phyloP scores from a whole-genome alignment of 305 asterid species.

The Solanum hybrid region DNA sequence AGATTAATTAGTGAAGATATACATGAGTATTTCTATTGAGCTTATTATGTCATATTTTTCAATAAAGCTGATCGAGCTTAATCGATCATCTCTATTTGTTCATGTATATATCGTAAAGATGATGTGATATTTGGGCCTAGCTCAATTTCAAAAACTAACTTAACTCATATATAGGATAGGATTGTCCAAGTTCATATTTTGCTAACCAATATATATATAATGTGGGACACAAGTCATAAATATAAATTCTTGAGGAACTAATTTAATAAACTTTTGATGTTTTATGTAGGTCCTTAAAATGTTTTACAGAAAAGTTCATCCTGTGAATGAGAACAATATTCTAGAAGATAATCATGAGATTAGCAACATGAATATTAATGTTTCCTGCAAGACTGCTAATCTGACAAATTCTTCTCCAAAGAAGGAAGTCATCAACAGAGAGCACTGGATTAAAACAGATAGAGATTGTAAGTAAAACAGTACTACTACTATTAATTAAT shows the following conservation, averaged over 20 bases:
- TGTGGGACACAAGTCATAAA: neutral
- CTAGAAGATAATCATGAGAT: neutral
- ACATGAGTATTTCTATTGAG: too few species aligned
- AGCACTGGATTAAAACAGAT: conserved; percentile 37
- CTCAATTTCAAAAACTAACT: too few species aligned
- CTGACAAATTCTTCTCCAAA: neutral
- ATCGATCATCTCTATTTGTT: too few species aligned
- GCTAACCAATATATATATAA: neutral
- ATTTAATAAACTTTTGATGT: neutral
- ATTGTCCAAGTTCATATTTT: too few species aligned
- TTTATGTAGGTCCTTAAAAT: conserved; percentile 10
- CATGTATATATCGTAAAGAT: too few species aligned
- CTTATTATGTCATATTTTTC: too few species aligned
- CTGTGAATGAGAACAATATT: conserved; percentile 10
- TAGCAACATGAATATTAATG: neutral
- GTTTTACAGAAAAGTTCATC: conserved; percentile 21
- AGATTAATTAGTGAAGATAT: too few species aligned
- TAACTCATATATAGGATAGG: too few species aligned
- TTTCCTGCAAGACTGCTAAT: neutral
- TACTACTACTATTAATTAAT: neutral
- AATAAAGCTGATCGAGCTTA: too few species aligned
- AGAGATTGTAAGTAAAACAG: conserved; percentile 27
- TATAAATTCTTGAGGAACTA: neutral
- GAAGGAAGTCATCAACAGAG: conserved; percentile 17
- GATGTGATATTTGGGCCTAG: too few species aligned